Conservation (phyloP, 2,329 filamentous ascomycete genomes). For the Knufia fluminis region DNA sequence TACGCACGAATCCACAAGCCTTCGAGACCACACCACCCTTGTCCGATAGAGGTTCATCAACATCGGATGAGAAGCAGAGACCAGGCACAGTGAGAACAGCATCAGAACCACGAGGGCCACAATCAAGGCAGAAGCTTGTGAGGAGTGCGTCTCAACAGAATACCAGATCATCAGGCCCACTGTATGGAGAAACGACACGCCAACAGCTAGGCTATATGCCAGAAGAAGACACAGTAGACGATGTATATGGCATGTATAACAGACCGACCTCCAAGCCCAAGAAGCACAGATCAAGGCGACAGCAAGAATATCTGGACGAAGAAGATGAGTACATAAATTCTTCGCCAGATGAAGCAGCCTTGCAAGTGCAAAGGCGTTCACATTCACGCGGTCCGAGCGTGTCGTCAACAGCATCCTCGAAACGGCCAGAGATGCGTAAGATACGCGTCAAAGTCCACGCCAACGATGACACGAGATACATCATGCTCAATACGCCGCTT, state of each 20-base stretch:
- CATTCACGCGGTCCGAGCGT: slow-evolving; percentile 13
- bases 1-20: not conserved
- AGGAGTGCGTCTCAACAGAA: slow-evolving; percentile 9
- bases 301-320: slow-evolving; percentile 58
- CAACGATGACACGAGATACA: slow-evolving; percentile 77
- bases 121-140: slow-evolving; percentile 19
- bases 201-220: slow-evolving; percentile 27
- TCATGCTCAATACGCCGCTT: slow-evolving; percentile 56
- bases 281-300: slow-evolving; percentile 44
- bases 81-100: slow-evolving; percentile 41
- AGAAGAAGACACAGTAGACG: slow-evolving; percentile 32
- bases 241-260: slow-evolving; percentile 36
- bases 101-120: slow-evolving; percentile 42
- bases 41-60: slow-evolving; percentile 15
- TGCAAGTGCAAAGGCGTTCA: slow-evolving; percentile 1
- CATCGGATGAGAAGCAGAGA: slow-evolving; percentile 31
- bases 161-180: slow-evolving; percentile 20
- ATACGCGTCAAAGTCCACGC: slow-evolving; percentile 87
- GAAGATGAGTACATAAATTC: slow-evolving; percentile 57
- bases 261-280: slow-evolving; percentile 53
- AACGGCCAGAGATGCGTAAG: slow-evolving; percentile 58
- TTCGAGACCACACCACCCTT: slow-evolving; percentile 5
- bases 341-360: not conserved
- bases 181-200: slow-evolving; percentile 27
- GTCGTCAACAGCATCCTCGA: slow-evolving; percentile 23